phyloP scores from a whole-genome alignment of 1,284 basidiomycete genomes.

The Golubevia sp. region DNA sequence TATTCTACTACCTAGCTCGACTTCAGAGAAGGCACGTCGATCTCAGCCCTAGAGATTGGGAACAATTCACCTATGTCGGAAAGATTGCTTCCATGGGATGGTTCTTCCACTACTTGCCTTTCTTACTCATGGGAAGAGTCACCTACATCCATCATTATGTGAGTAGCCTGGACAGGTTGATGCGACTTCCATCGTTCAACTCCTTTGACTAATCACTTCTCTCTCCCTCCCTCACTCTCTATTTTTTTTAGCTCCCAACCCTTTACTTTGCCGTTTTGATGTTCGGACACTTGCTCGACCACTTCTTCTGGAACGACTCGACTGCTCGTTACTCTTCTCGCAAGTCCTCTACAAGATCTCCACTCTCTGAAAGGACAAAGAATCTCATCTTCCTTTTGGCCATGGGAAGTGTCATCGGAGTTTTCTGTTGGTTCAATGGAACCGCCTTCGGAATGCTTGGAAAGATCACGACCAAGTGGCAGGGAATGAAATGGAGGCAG shows the following conservation, averaged over 20 bases:
- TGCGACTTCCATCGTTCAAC: slow-evolving; percentile 11
- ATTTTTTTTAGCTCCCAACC: slow-evolving; percentile 73
- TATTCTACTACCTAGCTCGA: slow-evolving; percentile 77
- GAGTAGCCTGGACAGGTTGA: background rate
- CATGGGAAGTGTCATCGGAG: slow-evolving; percentile 13
- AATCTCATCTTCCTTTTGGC: slow-evolving; percentile 25
- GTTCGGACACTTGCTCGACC: slow-evolving; percentile 86
- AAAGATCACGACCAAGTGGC: slow-evolving; percentile 34
- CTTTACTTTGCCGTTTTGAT: slow-evolving; percentile 94
- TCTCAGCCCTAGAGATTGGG: slow-evolving; percentile 86
- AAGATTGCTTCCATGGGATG: slow-evolving; percentile 91
- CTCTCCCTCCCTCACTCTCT: background rate
- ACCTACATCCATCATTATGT: slow-evolving; percentile 58
- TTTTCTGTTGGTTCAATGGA: slow-evolving; percentile 47
- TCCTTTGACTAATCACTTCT: background rate
- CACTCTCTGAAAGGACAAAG: slow-evolving; percentile 25
- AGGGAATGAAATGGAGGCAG: slow-evolving; percentile 50
- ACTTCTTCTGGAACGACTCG: slow-evolving; percentile 68
- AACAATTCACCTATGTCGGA: slow-evolving; percentile 88
- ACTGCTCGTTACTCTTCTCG: slow-evolving; percentile 44
- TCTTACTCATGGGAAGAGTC: slow-evolving; percentile 89
- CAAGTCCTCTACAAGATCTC: background rate
- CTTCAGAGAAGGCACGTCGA: slow-evolving; percentile 87
- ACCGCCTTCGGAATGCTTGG: slow-evolving; percentile 49
- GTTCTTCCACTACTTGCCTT: slow-evolving; percentile 87